Evolutionary conservation across 768 basidiomycete species (phyloP).

Genomic region (Podaxis rugospora): DNA sequence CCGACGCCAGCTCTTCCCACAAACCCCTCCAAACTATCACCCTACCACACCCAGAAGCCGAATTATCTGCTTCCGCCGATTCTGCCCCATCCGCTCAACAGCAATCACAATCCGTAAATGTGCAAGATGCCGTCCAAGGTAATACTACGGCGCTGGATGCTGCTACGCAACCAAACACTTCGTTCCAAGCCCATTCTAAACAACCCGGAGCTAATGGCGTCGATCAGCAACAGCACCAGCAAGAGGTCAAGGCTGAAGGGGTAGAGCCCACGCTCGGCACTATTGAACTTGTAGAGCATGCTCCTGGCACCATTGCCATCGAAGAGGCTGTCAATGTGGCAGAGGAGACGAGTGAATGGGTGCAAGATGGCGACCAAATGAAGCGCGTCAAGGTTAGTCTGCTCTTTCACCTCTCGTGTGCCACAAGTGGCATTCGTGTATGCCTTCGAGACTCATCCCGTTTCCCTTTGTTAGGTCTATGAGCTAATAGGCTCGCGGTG

Average conservation of each 20-base stretch:
- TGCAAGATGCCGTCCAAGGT: neutral
- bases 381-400: conserved; percentile 79
- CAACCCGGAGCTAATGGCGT: neutral
- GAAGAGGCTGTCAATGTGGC: conserved; percentile 30
- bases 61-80: conserved; percentile 20
- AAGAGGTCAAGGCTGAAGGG: conserved; percentile 31
- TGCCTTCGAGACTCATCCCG: neutral
- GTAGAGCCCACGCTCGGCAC: conserved; percentile 29
- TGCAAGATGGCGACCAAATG: conserved; percentile 60
- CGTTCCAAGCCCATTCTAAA: neutral
- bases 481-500: conserved; percentile 88
- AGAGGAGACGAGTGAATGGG: conserved; percentile 61
- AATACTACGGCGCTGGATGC: neutral
- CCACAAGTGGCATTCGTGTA: neutral
- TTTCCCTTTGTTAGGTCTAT: conserved; percentile 64
- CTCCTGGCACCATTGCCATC: conserved; percentile 28
- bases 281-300: conserved; percentile 45
- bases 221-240: conserved; percentile 16
- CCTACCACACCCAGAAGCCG: conserved; percentile 23
- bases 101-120: conserved; percentile 7
- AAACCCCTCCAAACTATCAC: conserved; percentile 25
- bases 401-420: conserved; percentile 13
- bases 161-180: neutral
- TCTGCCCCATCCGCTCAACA: conserved; percentile 10
- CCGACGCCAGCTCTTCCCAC: neutral